A percentile compares a stretch with the other conserved stretches of the same genome.
These are phyloP conservation scores for Tympanopsis confertula DNA, from an alignment of 2,329 filamentous ascomycete species.

Conservation along the genomic window DNA sequence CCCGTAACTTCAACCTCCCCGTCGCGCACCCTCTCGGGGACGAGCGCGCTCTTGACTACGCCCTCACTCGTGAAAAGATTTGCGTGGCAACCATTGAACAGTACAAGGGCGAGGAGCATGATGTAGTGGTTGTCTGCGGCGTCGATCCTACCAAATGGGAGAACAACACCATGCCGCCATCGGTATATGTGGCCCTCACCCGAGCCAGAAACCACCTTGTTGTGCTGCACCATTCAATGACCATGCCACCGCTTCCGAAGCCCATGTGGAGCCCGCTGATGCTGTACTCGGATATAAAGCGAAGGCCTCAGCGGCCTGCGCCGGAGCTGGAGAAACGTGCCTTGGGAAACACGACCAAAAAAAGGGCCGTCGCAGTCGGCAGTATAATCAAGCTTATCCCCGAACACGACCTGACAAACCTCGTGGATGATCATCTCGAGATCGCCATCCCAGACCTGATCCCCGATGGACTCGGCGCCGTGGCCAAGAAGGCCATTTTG, in stretches of 20 bases:
- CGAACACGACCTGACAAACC: too few species aligned
- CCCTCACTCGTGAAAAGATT: constrained; percentile 13
- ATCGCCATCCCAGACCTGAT: not conserved
- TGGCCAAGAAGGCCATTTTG: not conserved
- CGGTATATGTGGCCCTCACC: constrained; percentile 15
- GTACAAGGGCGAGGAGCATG: constrained; percentile 18
- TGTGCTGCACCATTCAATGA: constrained; percentile 8
- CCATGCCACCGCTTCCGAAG: constrained; percentile 1
- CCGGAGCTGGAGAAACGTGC: not conserved
- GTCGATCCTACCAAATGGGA: too few species aligned
- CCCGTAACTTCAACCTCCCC: constrained; percentile 6
- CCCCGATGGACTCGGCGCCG: not conserved
- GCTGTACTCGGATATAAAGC: not conserved
- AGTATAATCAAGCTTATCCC: too few species aligned
- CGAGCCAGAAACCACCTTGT: constrained; percentile 15
- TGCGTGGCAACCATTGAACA: constrained; percentile 17
- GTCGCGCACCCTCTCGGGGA: constrained; percentile 11
- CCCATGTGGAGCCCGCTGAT: not conserved
- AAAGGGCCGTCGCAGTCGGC: too few species aligned
- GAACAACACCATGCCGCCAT: constrained; percentile 14
- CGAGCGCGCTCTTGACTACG: constrained; percentile 11
- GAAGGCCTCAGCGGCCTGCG: not conserved
- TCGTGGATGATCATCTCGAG: not conserved
- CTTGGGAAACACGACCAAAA: too few species aligned
- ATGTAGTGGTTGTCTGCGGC: constrained; percentile 14